Base-by-base conservation (phyloP, 2,329 filamentous ascomycete species). In the Pseudodiploospora longispora region DNA sequence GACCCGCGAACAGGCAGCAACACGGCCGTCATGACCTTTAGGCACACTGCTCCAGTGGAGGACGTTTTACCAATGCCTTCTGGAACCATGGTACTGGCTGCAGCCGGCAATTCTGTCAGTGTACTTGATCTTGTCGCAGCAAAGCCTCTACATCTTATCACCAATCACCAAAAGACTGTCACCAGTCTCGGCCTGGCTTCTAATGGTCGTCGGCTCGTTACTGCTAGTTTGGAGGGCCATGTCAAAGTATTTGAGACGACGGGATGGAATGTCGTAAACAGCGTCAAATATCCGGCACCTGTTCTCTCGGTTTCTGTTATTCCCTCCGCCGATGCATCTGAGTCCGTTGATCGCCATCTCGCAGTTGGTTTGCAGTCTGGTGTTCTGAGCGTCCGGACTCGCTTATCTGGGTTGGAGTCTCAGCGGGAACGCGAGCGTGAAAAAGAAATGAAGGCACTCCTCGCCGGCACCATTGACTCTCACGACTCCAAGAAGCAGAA, bases 151-250 rank as follows among this genome's bases (percentile, higher is more conserved):
- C 84, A 89, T 55, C 73, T 95, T 59, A 83, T 98, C 50, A 83
- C 83, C 55, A 97, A 94, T 62, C 93, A 98, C 66, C 93, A 98
- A 61, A 98, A 97, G 78, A 95, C 93, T 1, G 90, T 98, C 48
- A 97, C 93, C 0, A 83, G 85, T 6, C 75, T 98, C 43, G 83
- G 84, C 41, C 71, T 94, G 31, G 90, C 89, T 6, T 90, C 87
- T 37, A 80, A 85, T 53, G 87, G 86, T 38, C 80, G 80, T 41
- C 80, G 93, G 41, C 75, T 98, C 45, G 78, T 98, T 43, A 90
- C 84, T 52, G 93, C 89, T 64, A 89, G 84, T 19, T 74, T 98
- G 38, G 93, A 98, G 63, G 94, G 93, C 7, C 93, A 97, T 65
- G 83, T 97, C 68, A 98, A 98, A 68, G 81, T 98, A 34, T 97